Evolutionary conservation across 768 basidiomycete genomes (phyloP).

Genomic region (Rossbeevera mucosa): DNA sequence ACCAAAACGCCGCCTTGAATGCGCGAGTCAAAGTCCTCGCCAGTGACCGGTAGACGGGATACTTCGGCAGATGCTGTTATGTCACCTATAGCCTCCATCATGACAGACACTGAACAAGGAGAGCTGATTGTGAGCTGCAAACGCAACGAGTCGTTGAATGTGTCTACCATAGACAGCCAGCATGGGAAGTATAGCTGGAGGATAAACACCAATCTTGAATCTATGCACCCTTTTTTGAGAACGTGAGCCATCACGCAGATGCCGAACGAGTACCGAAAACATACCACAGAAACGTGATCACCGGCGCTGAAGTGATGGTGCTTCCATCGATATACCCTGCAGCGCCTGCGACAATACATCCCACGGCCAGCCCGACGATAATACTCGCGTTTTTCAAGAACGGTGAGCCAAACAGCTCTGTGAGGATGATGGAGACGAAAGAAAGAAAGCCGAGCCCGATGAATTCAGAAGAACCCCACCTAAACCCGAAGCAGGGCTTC

Average conservation of each 20-base stretch:
- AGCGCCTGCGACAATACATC: slow-evolving; percentile 78
- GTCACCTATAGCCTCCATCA: slow-evolving; percentile 85
- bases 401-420: slow-evolving; percentile 79
- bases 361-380: slow-evolving; percentile 69
- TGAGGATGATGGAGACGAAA: slow-evolving; percentile 70
- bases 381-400: slow-evolving; percentile 80
- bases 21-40: slow-evolving; percentile 71
- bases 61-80: slow-evolving; percentile 81
- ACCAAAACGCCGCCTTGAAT: slow-evolving; percentile 81
- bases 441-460: slow-evolving; percentile 85
- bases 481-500: slow-evolving; percentile 17
- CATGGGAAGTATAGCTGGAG: slow-evolving; percentile 62
- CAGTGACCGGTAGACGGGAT: slow-evolving; percentile 67
- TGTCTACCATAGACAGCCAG: slow-evolving; percentile 56
- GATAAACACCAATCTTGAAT: slow-evolving; percentile 74
- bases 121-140: slow-evolving; percentile 2
- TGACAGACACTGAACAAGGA: slow-evolving; percentile 49
- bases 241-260: background rate
- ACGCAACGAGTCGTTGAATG: background rate
- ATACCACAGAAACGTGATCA: slow-evolving; percentile 78
- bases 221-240: slow-evolving; percentile 56
- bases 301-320: slow-evolving; percentile 62
- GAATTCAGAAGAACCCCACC: slow-evolving; percentile 80
- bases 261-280: background rate
- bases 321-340: slow-evolving; percentile 71